Evolutionary conservation across 768 basidiomycete genomes (phyloP).

Genomic region (Naganishia vaughanmartiniae): DNA sequence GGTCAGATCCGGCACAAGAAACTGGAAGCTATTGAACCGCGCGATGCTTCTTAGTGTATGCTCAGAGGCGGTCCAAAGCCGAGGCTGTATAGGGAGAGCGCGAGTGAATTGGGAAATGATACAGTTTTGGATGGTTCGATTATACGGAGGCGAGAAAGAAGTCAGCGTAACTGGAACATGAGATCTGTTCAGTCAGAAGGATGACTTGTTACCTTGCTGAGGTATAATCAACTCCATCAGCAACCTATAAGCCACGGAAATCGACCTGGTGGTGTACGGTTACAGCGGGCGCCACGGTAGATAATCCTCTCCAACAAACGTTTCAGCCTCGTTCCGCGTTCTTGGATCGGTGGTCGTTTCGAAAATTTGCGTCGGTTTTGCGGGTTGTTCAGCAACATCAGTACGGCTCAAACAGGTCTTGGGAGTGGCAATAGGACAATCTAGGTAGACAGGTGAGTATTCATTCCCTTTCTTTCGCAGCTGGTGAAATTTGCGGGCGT

Average conservation of each 20-base stretch:
- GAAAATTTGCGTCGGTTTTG: not conserved
- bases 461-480: not conserved
- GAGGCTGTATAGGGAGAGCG: not conserved
- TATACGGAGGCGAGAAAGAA: not conserved
- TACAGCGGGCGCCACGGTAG: not conserved
- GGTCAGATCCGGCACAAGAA: not conserved
- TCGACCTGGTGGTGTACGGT: not conserved
- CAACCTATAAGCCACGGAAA: not conserved
- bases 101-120: conserved; percentile 2
- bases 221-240: not conserved
- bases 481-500: not conserved
- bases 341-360: not conserved
- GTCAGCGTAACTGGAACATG: not conserved
- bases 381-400: not conserved
- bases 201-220: not conserved
- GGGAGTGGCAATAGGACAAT: not conserved
- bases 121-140: conserved; percentile 7
- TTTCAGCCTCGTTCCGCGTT: not conserved
- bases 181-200: not conserved
- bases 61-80: not conserved
- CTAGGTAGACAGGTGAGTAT: not conserved
- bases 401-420: not conserved
- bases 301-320: not conserved
- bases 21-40: not conserved
- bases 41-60: not conserved